phyloP scores from a whole-genome alignment of 106 monocot genomes.

The Amphibolis antarctica region DNA sequence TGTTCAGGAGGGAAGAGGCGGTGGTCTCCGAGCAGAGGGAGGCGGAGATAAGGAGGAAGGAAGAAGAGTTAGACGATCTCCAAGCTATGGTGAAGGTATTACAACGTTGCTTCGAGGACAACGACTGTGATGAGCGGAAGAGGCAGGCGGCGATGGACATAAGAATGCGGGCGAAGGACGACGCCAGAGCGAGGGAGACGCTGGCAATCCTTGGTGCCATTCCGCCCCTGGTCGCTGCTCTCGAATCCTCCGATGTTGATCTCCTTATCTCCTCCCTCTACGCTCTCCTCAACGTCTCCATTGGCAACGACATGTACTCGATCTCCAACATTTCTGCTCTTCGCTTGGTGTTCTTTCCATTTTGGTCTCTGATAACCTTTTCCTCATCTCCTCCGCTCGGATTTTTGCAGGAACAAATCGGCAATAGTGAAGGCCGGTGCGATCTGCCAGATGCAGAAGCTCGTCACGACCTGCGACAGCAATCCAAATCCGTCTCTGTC shows the following conservation, averaged over 20 bases:
- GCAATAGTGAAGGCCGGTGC: constrained; percentile 59
- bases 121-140: not conserved
- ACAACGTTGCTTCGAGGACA: constrained; percentile 1
- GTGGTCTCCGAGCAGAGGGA: constrained; percentile 16
- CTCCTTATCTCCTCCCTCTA: constrained; percentile 45
- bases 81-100: constrained; percentile 32
- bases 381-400: not conserved
- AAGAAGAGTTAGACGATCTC: constrained; percentile 31
- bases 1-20: constrained; percentile 27
- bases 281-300: constrained; percentile 73
- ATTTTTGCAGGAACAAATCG: constrained; percentile 58
- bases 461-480: constrained; percentile 11
- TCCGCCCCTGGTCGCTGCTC: constrained; percentile 47
- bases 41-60: constrained; percentile 31
- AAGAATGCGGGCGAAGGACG: constrained; percentile 51
- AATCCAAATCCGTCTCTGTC: constrained; percentile 3
- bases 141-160: constrained; percentile 37
- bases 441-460: constrained; percentile 52
- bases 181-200: constrained; percentile 42
- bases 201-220: constrained; percentile 67
- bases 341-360: not conserved
- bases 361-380: too few relatives aligned
- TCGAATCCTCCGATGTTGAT: constrained; percentile 28
- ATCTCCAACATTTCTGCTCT: not conserved
- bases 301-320: constrained; percentile 58